A percentile compares a stretch with the other conserved stretches of the same genome.
These are phyloP conservation scores for Thymus quinquecostatus DNA, from an alignment of 257 asterid genomes.

Conservation along the genomic window DNA sequence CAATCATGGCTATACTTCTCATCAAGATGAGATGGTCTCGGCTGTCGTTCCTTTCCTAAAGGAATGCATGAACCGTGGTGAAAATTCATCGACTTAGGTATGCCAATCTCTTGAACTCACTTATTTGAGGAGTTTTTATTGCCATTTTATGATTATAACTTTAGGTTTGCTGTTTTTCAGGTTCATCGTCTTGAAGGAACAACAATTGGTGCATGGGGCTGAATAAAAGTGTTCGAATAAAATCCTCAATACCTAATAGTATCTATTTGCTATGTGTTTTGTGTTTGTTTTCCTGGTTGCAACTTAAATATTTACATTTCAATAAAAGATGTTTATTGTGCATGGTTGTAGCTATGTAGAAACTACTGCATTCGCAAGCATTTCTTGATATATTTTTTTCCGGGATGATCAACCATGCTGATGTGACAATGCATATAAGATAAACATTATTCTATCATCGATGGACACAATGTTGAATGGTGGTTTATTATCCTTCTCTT, in stretches of 20 bases:
- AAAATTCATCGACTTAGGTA: constrained; percentile 28
- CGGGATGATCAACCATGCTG: neutral
- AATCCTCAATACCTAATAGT: neutral
- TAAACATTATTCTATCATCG: no score
- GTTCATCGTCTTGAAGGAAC: neutral
- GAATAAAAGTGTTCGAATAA: neutral
- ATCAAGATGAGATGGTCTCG: constrained; percentile 54
- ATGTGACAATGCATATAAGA: no score
- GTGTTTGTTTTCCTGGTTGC: neutral
- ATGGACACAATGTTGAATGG: no score
- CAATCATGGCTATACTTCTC: constrained; percentile 58
- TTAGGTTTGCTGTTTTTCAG: neutral
- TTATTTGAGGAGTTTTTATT: neutral
- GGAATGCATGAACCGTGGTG: constrained; percentile 46
- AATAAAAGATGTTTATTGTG: neutral
- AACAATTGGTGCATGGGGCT: neutral
- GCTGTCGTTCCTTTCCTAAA: constrained; percentile 62
- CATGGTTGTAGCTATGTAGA: neutral
- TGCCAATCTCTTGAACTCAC: constrained; percentile 3
- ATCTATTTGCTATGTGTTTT: neutral
- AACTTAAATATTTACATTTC: neutral
- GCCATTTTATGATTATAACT: neutral
- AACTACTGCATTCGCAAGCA: neutral
- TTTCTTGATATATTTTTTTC: neutral
- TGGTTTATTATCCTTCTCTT: no score